phyloP scores from a whole-genome alignment of 768 basidiomycete genomes.

The Coprinopsis marcescibilis region DNA sequence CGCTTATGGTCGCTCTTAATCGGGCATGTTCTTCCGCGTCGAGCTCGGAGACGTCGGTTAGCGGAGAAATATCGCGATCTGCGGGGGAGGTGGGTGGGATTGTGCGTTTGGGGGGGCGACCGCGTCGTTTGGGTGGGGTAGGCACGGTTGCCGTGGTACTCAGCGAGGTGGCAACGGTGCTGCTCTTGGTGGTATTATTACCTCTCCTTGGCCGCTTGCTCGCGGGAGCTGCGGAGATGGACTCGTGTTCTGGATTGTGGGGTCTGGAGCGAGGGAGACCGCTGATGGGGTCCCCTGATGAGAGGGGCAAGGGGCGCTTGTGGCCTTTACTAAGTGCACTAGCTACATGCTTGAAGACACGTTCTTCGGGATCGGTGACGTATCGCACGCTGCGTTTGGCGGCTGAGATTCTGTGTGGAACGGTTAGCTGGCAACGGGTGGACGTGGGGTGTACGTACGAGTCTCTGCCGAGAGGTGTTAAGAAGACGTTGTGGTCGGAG shows the following conservation, averaged over 20 bases:
- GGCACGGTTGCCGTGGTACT: neutral
- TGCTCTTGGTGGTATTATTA: neutral
- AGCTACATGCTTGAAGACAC: neutral
- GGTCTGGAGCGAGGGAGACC: neutral
- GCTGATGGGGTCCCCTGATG: neutral
- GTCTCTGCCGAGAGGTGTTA: constrained; percentile 5
- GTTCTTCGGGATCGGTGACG: neutral
- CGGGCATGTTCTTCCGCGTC: constrained; percentile 4
- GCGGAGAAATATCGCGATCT: constrained; percentile 4
- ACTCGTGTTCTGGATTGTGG: too few species aligned
- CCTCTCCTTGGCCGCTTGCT: constrained; percentile 1
- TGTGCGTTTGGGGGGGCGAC: neutral
- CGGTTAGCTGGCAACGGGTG: neutral
- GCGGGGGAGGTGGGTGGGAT: neutral
- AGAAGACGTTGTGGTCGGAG: constrained; percentile 2
- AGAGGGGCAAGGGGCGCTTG: neutral
- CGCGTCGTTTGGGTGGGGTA: neutral
- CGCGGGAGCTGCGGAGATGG: constrained; percentile 4
- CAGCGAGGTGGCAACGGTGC: neutral
- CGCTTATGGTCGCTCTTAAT: neutral
- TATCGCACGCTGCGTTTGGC: constrained; percentile 1
- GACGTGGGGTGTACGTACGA: neutral
- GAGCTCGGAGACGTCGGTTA: constrained; percentile 9
- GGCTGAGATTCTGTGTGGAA: neutral
- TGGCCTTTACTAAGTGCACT: too few species aligned